Base-by-base conservation (phyloP, 208 protist genomes). In the Trypanosoma congolense region DNA sequence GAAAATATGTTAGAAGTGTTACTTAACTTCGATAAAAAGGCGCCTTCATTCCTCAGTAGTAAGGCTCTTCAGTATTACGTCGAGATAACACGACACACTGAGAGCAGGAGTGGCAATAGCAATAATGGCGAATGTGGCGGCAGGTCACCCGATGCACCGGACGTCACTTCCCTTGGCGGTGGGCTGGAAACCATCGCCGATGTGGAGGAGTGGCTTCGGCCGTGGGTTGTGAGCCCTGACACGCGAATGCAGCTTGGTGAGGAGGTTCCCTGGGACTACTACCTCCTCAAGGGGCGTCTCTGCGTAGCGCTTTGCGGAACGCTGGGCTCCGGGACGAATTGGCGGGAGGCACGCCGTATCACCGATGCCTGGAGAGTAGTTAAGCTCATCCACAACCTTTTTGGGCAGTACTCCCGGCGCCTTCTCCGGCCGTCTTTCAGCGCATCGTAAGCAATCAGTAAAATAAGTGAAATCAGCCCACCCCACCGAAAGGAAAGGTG, bases 251-350 rank as follows among this genome's bases (percentile, higher is more conserved):
- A 48, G 2, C 42, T 87, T 18, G 79, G 70, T 19, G 61, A 59
- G 35, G 83, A 91, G 59, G 72, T 91, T 21, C 76, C 83, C 16
- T 91, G 79, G 80, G 83, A 91, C 53, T 84, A 86, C 53, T 87
- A 87, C 50, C 55, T 91, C 2, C 52, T 87, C 19, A 77, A 78
- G 31, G 67, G 70, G 9, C 79, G 79, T 16, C 45, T 77, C 19
- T 59, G 54, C 36, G 51, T 75, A 21, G 36, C 28, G 21, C 41
- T 52, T 14, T 44, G 57, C 6, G 10, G 40, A n/a, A 8, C 49
- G 29, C 31, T 69, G 6, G 24, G 48, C 28, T 2, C 47, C 21
- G 57, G 56, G 24, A 72, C 71, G 51, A 58, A 56, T 24, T 85
- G 70, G 70, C 25, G 24, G 18, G 64, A 77, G 42, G 67, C 62